These are phyloP conservation scores for Haplosporangium gracile DNA, from an alignment of 192 early-diverging fungal genomes.

Conservation along the genomic window DNA sequence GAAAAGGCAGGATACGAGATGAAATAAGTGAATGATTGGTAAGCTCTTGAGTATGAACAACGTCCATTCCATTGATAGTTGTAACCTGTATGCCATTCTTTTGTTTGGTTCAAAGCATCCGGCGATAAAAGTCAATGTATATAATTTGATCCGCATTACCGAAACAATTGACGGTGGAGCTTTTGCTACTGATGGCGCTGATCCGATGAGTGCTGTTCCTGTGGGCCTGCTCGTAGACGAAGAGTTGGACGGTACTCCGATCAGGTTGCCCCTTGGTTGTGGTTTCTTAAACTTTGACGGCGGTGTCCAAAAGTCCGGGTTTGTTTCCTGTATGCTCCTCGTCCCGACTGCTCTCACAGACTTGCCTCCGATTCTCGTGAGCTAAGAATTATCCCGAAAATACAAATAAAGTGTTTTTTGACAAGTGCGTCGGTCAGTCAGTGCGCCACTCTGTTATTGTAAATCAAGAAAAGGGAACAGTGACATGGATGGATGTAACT, in stretches of 20 bases:
- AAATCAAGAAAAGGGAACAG: too few relatives aligned
- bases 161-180: neutral
- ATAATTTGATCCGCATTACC: slow-evolving; percentile 8
- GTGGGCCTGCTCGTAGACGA: neutral
- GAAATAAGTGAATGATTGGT: neutral
- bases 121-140: too few relatives aligned
- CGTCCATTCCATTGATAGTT: too few relatives aligned
- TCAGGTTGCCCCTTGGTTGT: slow-evolving; percentile 28
- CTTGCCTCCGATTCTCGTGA: neutral
- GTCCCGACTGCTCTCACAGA: neutral
- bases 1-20: neutral
- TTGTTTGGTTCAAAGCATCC: too few relatives aligned
- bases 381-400: neutral
- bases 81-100: too few relatives aligned
- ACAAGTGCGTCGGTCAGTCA: too few relatives aligned
- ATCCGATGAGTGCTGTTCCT: neutral
- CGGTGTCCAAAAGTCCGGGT: slow-evolving; percentile 13
- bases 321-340: neutral
- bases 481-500: neutral
- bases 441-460: too few relatives aligned
- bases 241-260: slow-evolving; percentile 40
- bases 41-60: neutral
- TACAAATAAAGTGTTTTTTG: neutral
- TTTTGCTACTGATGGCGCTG: neutral
- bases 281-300: neutral